Base-by-base conservation (phyloP, 345 rosid genomes). In the Populus deltoides region DNA sequence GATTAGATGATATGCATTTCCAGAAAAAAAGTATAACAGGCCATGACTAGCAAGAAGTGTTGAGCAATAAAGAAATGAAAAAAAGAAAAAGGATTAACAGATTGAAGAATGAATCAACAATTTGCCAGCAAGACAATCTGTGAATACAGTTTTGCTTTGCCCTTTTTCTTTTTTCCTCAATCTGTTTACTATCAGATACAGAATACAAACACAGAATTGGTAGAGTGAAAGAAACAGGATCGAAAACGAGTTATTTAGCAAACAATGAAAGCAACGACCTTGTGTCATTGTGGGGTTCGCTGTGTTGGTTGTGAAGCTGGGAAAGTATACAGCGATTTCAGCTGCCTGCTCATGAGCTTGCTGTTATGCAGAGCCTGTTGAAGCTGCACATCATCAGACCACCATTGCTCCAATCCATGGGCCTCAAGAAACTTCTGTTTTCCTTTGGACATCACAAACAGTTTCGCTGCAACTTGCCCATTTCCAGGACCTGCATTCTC, bases 381-480 rank as follows among this genome's bases (percentile, higher is more conserved):
- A 75, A 92, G 95, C 71, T 92, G 90, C 82, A 87, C 82, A 75
- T 92, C 90, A 68, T 96, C 97, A 0, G 99, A 94, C 99, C 99
- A 94, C 99, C 99, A 94, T 71, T 96, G 99, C 80, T 96, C 97
- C 20, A 96, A 67, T 22, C 98, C 97, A 33, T 94, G 99, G 25
- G 98, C 98, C 87, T 96, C 98, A 0, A 83, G 86, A 86, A 94
- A 96, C 89, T 87, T 94, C 87, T 96, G 97, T 72, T 94, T 94
- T 82, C 97, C 97, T 82, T 92, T 94, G 0, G 97, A 92, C 88
- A 83, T 86, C n/a, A 94, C 97, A 36, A 94, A 97, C 81, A 97
- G 87, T 89, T 97, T 97, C 0, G 97, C 97, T 7, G 93, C 88
- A 72, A 78, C 92, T 72, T 88, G 89, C 33, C 59, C 86, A n/a